Conservation (phyloP, 2,329 filamentous ascomycete species). For the Hypocreales sp. region DNA sequence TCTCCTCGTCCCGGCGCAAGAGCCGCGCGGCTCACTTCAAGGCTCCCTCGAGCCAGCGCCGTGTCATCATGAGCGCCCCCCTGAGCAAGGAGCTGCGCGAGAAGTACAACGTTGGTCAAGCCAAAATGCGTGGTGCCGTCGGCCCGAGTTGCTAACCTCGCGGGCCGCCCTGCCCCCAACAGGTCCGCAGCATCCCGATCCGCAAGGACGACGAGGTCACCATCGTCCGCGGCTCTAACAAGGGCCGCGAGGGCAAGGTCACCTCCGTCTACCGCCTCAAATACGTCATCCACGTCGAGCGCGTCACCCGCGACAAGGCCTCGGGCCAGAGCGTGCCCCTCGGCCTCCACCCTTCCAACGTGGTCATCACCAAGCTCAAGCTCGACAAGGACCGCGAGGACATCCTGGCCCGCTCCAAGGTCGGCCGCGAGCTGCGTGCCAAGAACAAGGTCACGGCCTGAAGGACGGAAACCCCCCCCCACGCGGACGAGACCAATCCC, state of each 20-base stretch:
- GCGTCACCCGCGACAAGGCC: slow-evolving; percentile 91
- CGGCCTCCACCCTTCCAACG: slow-evolving; percentile 90
- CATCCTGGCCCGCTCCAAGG: slow-evolving; percentile 74
- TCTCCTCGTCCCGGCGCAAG: slow-evolving; percentile 83
- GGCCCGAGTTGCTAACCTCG: too few relatives aligned
- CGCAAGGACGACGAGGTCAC: slow-evolving; percentile 95
- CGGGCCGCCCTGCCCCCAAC: slow-evolving; percentile 2
- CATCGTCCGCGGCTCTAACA: slow-evolving; percentile 85
- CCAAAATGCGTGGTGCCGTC: neutral
- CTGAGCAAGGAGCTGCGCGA: slow-evolving; percentile 94
- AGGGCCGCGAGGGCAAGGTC: slow-evolving; percentile 98
- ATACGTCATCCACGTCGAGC: slow-evolving; percentile 94
- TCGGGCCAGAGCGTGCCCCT: slow-evolving; percentile 92
- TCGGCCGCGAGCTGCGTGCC: slow-evolving; percentile 59
- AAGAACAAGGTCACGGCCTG: slow-evolving; percentile 54
- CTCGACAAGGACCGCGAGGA: slow-evolving; percentile 87
- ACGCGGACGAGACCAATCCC: neutral
- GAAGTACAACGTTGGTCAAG: slow-evolving; percentile 81
- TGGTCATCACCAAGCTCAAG: slow-evolving; percentile 98
- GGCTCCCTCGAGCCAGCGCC: slow-evolving; percentile 86
- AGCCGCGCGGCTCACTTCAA: slow-evolving; percentile 97
- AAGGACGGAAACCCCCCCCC: too few relatives aligned
- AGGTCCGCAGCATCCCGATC: slow-evolving; percentile 93
- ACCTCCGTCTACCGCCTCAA: slow-evolving; percentile 96
- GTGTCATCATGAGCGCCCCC: slow-evolving; percentile 92